These are phyloP conservation scores for Solanum ossicruentum DNA, from an alignment of 257 asterid genomes.

Conservation along the genomic window DNA sequence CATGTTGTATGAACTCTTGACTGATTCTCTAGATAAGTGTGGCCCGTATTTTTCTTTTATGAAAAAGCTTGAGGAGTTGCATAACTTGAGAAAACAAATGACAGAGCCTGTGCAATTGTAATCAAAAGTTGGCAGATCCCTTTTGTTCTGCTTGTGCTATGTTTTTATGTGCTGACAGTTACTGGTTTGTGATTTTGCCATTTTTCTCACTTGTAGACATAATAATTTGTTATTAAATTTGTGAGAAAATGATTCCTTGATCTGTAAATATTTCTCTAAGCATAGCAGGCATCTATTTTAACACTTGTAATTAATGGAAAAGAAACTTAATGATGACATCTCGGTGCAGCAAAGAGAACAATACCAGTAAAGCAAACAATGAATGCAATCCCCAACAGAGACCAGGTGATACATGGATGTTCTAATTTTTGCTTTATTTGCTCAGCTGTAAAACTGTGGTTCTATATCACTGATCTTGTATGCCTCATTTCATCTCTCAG, in stretches of 20 bases:
- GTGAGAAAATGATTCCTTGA: background rate
- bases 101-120: background rate
- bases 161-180: background rate
- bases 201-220: background rate
- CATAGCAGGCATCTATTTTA: background rate
- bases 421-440: background rate
- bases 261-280: background rate
- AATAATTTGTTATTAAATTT: background rate
- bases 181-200: background rate
- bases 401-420: constrained; percentile 38
- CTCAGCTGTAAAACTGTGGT: background rate
- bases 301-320: background rate
- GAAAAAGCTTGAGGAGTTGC: background rate
- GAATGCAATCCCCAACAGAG: constrained; percentile 61
- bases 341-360: constrained; percentile 67
- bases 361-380: constrained; percentile 25
- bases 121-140: background rate
- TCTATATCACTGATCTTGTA: background rate
- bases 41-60: background rate
- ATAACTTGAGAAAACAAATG: background rate
- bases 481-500: constrained; percentile 17
- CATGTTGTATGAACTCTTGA: background rate
- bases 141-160: background rate
- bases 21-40: background rate
- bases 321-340: background rate